Conservation (phyloP, 208 protist species). For the Trypanosoma cruzi region DNA sequence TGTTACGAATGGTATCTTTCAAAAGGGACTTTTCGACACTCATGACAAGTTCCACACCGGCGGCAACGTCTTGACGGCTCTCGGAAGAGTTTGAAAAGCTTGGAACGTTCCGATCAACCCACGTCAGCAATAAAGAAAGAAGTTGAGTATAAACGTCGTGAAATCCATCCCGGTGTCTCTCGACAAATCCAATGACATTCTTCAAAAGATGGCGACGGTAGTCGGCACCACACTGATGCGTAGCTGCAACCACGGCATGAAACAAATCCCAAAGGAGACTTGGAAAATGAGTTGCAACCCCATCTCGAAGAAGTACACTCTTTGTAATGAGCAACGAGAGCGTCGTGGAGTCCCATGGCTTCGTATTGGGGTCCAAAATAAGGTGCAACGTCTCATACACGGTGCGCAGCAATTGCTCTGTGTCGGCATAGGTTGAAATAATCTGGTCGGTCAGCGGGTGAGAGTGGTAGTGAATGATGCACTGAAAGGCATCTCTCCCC, state of each 20-base stretch:
- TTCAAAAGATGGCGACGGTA: constrained; percentile 72
- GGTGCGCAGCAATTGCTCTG: constrained; percentile 56
- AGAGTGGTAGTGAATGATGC: constrained; percentile 67
- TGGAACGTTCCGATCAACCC: constrained; percentile 58
- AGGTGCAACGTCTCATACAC: constrained; percentile 57
- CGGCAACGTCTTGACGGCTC: constrained; percentile 69
- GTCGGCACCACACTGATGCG: constrained; percentile 67
- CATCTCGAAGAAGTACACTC: constrained; percentile 61
- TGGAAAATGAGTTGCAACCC: constrained; percentile 43
- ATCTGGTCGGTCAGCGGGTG: constrained; percentile 77
- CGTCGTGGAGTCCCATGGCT: constrained; percentile 78
- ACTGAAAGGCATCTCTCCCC: constrained; percentile 53
- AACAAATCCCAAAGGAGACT: constrained; percentile 84
- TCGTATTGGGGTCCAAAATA: constrained; percentile 62
- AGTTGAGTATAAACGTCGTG: constrained; percentile 47
- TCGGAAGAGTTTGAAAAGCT: constrained; percentile 34
- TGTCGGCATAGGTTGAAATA: constrained; percentile 44
- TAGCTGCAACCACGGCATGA: constrained; percentile 83
- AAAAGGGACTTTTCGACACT: constrained; percentile 38
- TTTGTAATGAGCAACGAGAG: constrained; percentile 62
- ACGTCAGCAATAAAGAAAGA: constrained; percentile 70
- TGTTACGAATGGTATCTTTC: constrained; percentile 41
- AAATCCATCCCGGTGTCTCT: constrained; percentile 25
- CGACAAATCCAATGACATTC: constrained; percentile 67
- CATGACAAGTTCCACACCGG: constrained; percentile 82